Evolutionary conservation across 352 stramenopile species (phyloP).

Genomic region (Phytophthora sp.): DNA sequence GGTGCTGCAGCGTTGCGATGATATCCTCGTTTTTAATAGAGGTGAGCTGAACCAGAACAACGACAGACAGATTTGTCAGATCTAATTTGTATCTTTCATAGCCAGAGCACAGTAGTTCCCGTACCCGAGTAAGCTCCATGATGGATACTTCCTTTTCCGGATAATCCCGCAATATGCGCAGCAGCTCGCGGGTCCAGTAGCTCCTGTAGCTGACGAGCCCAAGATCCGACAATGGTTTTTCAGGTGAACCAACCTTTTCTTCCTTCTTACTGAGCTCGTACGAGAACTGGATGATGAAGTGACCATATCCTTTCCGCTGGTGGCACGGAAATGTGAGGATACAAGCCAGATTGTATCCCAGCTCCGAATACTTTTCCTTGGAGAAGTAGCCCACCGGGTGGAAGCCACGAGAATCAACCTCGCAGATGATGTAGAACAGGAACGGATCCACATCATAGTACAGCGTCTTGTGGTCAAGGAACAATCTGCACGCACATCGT

Average conservation of each 20-base stretch:
- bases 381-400: slow-evolving; percentile 99
- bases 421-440: slow-evolving; percentile 99
- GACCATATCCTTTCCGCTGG: slow-evolving; percentile 98
- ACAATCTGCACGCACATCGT: slow-evolving; percentile 70
- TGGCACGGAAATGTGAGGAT: slow-evolving; percentile 99
- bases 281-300: slow-evolving; percentile 99
- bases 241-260: slow-evolving; percentile 96
- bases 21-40: slow-evolving; percentile 98
- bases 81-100: background rate
- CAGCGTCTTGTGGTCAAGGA: slow-evolving; percentile 99
- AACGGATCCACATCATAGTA: slow-evolving; percentile 99
- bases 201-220: slow-evolving; percentile 98
- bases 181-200: slow-evolving; percentile 98
- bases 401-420: slow-evolving; percentile 91
- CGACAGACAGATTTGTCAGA: background rate
- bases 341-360: slow-evolving; percentile 99
- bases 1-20: slow-evolving; percentile 96
- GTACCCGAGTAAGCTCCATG: slow-evolving; percentile 94
- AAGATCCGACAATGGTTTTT: slow-evolving; percentile 99
- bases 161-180: slow-evolving; percentile 90
- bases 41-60: slow-evolving; percentile 50
- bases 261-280: slow-evolving; percentile 99
- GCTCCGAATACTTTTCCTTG: slow-evolving; percentile 98
- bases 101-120: slow-evolving; percentile 41
- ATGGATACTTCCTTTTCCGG: slow-evolving; percentile 91